phyloP scores from a whole-genome alignment of 2,329 filamentous ascomycete genomes.

The Rugonectria rugulosa region DNA sequence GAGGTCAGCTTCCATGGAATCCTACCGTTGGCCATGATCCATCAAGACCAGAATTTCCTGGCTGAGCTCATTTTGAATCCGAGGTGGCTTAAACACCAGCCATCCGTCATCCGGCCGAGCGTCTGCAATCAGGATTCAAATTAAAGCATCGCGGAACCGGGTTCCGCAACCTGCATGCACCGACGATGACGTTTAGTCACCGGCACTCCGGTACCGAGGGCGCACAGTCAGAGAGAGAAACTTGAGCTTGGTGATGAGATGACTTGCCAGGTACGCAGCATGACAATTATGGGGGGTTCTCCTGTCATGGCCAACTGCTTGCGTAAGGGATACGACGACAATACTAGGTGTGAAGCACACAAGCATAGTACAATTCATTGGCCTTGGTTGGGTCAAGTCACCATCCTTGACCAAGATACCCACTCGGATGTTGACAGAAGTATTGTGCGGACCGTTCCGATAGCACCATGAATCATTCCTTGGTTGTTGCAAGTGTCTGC shows the following conservation, averaged over 20 bases:
- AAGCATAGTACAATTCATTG: not conserved
- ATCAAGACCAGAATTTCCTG: not conserved
- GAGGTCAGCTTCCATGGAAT: conserved; percentile 5
- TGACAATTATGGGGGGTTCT: not conserved
- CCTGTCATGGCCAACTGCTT: not conserved
- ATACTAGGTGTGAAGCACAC: too few species aligned
- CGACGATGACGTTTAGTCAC: conserved; percentile 1
- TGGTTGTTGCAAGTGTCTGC: too few species aligned
- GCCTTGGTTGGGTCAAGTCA: not conserved
- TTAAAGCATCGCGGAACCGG: not conserved
- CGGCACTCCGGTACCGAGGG: conserved; percentile 10
- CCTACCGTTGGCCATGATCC: not conserved
- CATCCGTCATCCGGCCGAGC: conserved; percentile 8
- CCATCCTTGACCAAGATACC: not conserved
- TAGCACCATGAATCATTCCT: not conserved
- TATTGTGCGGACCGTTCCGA: not conserved
- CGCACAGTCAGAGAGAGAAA: not conserved
- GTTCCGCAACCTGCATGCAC: not conserved
- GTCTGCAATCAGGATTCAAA: not conserved
- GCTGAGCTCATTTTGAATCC: conserved; percentile 2
- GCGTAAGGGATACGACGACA: too few species aligned
- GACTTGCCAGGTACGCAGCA: not conserved
- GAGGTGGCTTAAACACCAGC: not conserved
- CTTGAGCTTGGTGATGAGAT: not conserved
- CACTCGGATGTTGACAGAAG: not conserved